Base-by-base conservation (phyloP, 164 flowering plant species). In the Aristolochia californica region DNA sequence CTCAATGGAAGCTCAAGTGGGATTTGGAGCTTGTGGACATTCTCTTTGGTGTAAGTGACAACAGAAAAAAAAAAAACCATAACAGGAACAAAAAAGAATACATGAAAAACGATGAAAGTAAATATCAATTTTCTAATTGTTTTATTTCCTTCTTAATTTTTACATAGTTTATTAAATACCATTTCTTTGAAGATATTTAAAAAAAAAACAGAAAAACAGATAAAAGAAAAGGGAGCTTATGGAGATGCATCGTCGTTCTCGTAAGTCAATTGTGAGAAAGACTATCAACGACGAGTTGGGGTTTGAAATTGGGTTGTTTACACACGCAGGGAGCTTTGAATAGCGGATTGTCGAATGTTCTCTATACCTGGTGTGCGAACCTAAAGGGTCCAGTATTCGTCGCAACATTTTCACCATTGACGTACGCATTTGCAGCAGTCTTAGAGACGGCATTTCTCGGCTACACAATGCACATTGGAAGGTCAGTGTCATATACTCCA, bases 361-460 rank as follows among this genome's bases (percentile, higher is more conserved):
- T 61, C 23, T 52, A 38, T 16, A 13, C 57, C 10, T 61, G 63
- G 63, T 61, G 57, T 52, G 57, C 63, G 4, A 22, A 49, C 43
- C 23, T 40, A 7, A 61, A 61, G 57, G 63, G 63, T 0, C 57
- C 63, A 17, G 23, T 51, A 16, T 61, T 61, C 17, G 63, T 61
- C 10, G 48, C 63, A 40, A 49, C 53, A n/a, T 61, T 61, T 5
- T 18, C 57, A 10, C 63, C 63, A 44, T 20, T 61, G 48, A 52
- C 45, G 14, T 52, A 51, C 22, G 30, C 53, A 10, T 44, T 61
- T 20, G 44, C 57, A 1, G 57, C 63, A 23, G 3, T 40, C 21
- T 34, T 38, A n/a, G 63, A 61, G 24, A 53, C 44, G 50, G 1
- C 44, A 23, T 22, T 61, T 48, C 63, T 61, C 25, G 63, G 50